Evolutionary conservation across 2,329 filamentous ascomycete genomes (phyloP), one percentile per base, ranked within the genome.

Genomic region (Penicillium olsonii): DNA sequence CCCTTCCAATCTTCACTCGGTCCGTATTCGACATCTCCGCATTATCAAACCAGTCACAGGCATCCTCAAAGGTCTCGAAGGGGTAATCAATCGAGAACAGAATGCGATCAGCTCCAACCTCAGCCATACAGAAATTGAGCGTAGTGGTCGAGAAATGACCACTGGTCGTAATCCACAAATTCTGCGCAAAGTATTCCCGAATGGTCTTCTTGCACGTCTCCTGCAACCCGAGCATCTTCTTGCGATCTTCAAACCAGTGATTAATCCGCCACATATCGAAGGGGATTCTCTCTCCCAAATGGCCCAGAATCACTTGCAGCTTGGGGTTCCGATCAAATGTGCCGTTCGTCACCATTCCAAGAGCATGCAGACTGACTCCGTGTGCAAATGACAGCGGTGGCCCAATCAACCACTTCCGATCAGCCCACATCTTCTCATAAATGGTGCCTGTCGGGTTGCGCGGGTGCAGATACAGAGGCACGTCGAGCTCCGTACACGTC

Each of bases 401-500:
- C 0, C 83, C 84, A 37, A 85, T 69, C 22, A 85, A 76, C 75
- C 78, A 85, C 61, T 78, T 78, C 18, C 82, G 75, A 57, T 83
- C 74, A 1, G 77, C 78, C 74, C 78, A 85, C 6, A 84, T 75
- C 60, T 81, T 81, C 4, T 84, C 79, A 57, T 80, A 72, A 46
- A 83, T 75, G 15, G 72, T 74, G 6, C 81, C 82, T 0, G 79
- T 80, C 1, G 84, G 81, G 55, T 79, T 78, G 40, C 79, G 73
- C 0, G 83, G 84, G 64, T 87, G 84, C 1, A 87, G 72, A 59
- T 87, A 87, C 41, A 87, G 75, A 0, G 84, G 83, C 0, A 85
- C 83, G 48, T 85, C 80, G 0, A 87, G 77, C 37, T 84, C 79
- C 1, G 74, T 75, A 8, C 78, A 75, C 0, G 77, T 78, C 11